A percentile compares a stretch with the other conserved stretches of the same genome.
phyloP scores from a whole-genome alignment of 2,329 filamentous ascomycete species.

The Geosmithia putterillii region DNA sequence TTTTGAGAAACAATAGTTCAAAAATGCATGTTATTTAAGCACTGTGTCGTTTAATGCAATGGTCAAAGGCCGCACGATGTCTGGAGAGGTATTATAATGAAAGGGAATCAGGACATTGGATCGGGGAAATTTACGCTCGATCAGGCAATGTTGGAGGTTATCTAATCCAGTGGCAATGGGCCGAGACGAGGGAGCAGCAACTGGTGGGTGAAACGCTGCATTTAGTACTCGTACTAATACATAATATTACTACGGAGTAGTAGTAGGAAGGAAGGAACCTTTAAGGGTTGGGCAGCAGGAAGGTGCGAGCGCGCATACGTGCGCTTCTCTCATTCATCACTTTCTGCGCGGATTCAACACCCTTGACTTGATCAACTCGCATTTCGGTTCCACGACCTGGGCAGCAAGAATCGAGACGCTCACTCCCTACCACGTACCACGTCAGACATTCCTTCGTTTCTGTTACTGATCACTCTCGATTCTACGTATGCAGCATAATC shows the following conservation, averaged over 20 bases:
- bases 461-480: too few species aligned
- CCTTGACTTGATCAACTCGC: background rate
- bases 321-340: background rate
- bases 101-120: too few species aligned
- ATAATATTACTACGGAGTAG: too few species aligned
- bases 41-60: too few species aligned
- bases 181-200: background rate
- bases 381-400: background rate
- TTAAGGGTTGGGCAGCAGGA: background rate
- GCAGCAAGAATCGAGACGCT: background rate
- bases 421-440: background rate
- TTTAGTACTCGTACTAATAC: too few species aligned
- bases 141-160: background rate
- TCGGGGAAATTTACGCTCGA: too few species aligned
- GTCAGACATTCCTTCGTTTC: background rate
- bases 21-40: background rate
- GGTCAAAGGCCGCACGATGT: too few species aligned
- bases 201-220: background rate
- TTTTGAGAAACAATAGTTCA: background rate
- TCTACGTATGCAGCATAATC: background rate
- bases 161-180: too few species aligned
- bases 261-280: background rate
- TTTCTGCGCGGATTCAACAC: background rate
- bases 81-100: too few species aligned
- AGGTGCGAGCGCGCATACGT: background rate